Evolutionary conservation across 441 rosid species (phyloP).

Genomic region (Croton laevigatus): DNA sequence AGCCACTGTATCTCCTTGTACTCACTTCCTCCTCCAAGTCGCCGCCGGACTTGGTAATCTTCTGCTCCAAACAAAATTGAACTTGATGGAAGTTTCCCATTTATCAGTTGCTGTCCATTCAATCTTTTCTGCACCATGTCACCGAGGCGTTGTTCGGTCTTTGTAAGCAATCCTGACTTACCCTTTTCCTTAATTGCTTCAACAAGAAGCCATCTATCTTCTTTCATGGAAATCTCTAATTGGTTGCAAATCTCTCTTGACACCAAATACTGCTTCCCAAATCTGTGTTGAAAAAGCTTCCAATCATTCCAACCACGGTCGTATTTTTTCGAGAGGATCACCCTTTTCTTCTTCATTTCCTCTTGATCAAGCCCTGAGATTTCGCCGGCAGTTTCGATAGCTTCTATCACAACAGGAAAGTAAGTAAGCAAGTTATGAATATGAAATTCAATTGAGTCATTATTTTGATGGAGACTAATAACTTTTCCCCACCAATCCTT

Average conservation of each 20-base stretch:
- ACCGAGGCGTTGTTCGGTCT: slow-evolving; percentile 59
- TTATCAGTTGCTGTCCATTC: slow-evolving; percentile 37
- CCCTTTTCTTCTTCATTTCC: slow-evolving; percentile 74
- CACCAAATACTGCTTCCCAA: slow-evolving; percentile 74
- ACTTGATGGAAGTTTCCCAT: slow-evolving; percentile 61
- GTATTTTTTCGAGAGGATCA: slow-evolving; percentile 62
- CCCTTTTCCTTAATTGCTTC: slow-evolving; percentile 62
- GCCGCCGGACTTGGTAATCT: slow-evolving; percentile 71
- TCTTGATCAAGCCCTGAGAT: slow-evolving; percentile 77
- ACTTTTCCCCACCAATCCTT: slow-evolving; percentile 91
- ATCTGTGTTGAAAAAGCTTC: slow-evolving; percentile 71
- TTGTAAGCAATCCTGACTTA: slow-evolving; percentile 37
- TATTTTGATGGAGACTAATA: slow-evolving; percentile 68
- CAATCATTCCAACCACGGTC: slow-evolving; percentile 82
- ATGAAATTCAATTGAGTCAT: slow-evolving; percentile 75
- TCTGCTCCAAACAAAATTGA: slow-evolving; percentile 63
- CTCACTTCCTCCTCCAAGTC: slow-evolving; percentile 66
- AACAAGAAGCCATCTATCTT: slow-evolving; percentile 74
- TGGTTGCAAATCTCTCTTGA: slow-evolving; percentile 48
- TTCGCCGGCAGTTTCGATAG: slow-evolving; percentile 78
- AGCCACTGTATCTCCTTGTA: slow-evolving; percentile 89
- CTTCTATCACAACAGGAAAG: slow-evolving; percentile 75
- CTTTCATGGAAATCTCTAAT: slow-evolving; percentile 65
- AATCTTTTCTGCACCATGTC: slow-evolving; percentile 63
- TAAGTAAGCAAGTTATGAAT: slow-evolving; percentile 72